A percentile compares a stretch with the other conserved stretches of the same genome.
These are phyloP conservation scores for Yamadazyma siamensis DNA, from an alignment of 1,139 yeast species.

Conservation along the genomic window DNA sequence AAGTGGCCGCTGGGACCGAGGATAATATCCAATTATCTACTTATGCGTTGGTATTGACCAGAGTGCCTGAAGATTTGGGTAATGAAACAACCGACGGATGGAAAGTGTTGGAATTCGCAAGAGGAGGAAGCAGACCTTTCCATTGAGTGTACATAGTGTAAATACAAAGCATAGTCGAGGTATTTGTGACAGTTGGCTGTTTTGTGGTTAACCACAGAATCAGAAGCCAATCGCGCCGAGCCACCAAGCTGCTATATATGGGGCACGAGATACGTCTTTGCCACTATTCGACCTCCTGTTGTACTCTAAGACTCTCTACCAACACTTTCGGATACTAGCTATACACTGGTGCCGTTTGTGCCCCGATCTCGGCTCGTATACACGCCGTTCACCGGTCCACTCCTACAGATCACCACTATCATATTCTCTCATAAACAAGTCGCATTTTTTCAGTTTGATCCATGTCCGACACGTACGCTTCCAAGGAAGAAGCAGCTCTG, in stretches of 20 bases:
- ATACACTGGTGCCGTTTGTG: too few species aligned
- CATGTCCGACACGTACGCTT: slow-evolving; percentile 56
- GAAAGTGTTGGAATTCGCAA: slow-evolving; percentile 92
- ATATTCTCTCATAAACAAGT: slow-evolving; percentile 4
- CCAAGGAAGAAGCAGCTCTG: slow-evolving; percentile 58
- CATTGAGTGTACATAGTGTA: slow-evolving; percentile 52
- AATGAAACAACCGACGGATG: slow-evolving; percentile 94
- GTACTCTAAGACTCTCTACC: too few species aligned
- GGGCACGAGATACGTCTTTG: too few species aligned
- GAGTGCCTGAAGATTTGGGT: slow-evolving; percentile 88
- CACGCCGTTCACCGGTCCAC: background rate
- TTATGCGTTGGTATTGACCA: slow-evolving; percentile 93
- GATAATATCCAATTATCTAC: slow-evolving; percentile 90
- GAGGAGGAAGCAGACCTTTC: slow-evolving; percentile 90
- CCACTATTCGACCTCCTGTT: too few species aligned
- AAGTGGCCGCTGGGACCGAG: slow-evolving; percentile 93
- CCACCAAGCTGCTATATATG: too few species aligned
- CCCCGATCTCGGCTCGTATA: too few species aligned
- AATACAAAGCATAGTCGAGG: too few species aligned
- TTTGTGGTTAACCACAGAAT: too few species aligned
- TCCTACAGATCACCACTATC: background rate
- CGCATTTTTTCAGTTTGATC: too few species aligned
- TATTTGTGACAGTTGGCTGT: too few species aligned
- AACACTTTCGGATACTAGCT: too few species aligned
- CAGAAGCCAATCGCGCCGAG: too few species aligned